Conservation (phyloP, 768 basidiomycete species). For the Atractiella rhizophila region DNA sequence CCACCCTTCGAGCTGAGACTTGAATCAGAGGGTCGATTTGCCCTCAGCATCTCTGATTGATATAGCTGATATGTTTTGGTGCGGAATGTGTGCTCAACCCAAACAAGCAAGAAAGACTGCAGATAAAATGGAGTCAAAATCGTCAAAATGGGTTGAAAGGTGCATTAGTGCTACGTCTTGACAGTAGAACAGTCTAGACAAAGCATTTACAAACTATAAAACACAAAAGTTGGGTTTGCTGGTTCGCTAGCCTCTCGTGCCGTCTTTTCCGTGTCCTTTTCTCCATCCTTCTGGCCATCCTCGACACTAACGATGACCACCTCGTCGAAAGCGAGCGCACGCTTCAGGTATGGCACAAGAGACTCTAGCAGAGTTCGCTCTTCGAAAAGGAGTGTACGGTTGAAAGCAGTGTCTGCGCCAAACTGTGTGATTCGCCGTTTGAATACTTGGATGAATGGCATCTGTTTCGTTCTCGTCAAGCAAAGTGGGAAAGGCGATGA, state of each 20-base stretch:
- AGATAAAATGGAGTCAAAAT: too few species aligned
- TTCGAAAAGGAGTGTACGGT: conserved; percentile 55
- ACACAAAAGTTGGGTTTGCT: conserved; percentile 61
- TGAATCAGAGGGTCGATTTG: too few species aligned
- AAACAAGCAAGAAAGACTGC: too few species aligned
- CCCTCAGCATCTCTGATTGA: too few species aligned
- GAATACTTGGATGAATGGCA: background rate
- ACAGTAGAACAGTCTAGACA: too few species aligned
- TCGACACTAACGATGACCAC: conserved; percentile 39
- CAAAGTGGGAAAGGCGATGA: conserved; percentile 19
- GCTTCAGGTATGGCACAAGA: conserved; percentile 55
- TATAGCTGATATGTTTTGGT: too few species aligned
- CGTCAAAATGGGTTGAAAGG: too few species aligned
- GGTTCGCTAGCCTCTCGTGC: conserved; percentile 55
- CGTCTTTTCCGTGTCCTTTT: conserved; percentile 33
- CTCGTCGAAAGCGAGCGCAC: conserved; percentile 22
- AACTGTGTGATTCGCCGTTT: conserved; percentile 9
- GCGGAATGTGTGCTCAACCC: too few species aligned
- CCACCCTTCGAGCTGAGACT: too few species aligned
- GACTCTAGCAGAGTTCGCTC: conserved; percentile 47
- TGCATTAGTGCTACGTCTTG: too few species aligned
- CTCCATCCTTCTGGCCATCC: conserved; percentile 43
- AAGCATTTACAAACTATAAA: conserved; percentile 36
- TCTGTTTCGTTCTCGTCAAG: background rate
- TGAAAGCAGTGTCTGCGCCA: conserved; percentile 43